Evolutionary conservation across 2,329 filamentous ascomycete genomes (phyloP).

Genomic region (Aspergillus bombycis): DNA sequence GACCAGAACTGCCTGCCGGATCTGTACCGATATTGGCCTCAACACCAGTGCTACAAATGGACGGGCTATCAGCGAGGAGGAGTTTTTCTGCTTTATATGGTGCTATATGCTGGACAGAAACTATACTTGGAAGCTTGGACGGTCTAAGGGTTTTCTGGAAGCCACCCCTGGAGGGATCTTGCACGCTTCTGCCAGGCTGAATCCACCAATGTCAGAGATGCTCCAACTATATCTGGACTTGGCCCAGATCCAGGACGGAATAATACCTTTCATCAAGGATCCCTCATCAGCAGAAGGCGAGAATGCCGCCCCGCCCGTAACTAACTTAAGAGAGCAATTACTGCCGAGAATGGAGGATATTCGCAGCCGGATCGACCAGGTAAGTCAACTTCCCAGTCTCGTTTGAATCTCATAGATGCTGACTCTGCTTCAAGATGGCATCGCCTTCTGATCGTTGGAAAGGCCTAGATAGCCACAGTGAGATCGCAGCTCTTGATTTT

Average conservation of each 20-base stretch:
- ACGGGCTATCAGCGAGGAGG: slow-evolving; percentile 15
- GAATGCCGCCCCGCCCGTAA: not conserved
- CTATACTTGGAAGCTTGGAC: slow-evolving; percentile 25
- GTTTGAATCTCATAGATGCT: no score
- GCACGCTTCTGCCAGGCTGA: slow-evolving; percentile 5
- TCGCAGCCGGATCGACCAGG: slow-evolving; percentile 15
- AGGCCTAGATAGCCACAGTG: slow-evolving; percentile 21
- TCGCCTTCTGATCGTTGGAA: slow-evolving; percentile 19
- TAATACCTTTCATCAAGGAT: slow-evolving; percentile 16
- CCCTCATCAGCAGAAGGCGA: not conserved
- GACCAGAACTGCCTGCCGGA: slow-evolving; percentile 23
- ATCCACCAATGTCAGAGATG: slow-evolving; percentile 14
- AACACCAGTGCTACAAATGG: not conserved
- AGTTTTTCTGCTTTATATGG: slow-evolving; percentile 27
- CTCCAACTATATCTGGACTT: slow-evolving; percentile 22
- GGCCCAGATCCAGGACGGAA: slow-evolving; percentile 23
- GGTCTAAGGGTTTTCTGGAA: slow-evolving; percentile 11
- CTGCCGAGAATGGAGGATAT: slow-evolving; percentile 20
- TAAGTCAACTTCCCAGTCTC: not conserved
- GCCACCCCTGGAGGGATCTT: not conserved
- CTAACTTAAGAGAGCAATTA: slow-evolving; percentile 6
- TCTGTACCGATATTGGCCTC: slow-evolving; percentile 23
- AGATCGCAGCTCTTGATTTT: slow-evolving; percentile 25
- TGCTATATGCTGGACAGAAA: slow-evolving; percentile 28
- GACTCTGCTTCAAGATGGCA: slow-evolving; percentile 16